A percentile compares a stretch with the other conserved stretches of the same genome.
These are phyloP conservation scores for Pleurotus platypus DNA, from an alignment of 768 basidiomycete genomes.

Conservation along the genomic window DNA sequence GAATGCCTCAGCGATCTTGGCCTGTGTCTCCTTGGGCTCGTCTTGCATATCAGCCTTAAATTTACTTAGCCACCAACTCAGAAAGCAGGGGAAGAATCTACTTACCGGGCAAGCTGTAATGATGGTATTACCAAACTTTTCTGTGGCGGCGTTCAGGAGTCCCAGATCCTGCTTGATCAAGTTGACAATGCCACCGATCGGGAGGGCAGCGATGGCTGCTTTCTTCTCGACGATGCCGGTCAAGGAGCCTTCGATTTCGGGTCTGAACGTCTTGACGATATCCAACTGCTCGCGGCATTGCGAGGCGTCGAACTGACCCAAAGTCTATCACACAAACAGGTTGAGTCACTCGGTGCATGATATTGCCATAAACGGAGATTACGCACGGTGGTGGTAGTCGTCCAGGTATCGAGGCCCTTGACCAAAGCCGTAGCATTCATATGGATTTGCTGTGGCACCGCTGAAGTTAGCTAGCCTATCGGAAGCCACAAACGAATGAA, in stretches of 20 bases:
- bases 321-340: not conserved
- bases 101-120: constrained; percentile 3
- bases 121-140: constrained; percentile 1
- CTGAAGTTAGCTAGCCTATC: not conserved
- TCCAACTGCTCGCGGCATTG: constrained; percentile 4
- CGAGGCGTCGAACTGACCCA: not conserved
- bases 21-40: constrained; percentile 1
- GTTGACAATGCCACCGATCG: constrained; percentile 4
- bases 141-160: constrained; percentile 1
- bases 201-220: constrained; percentile 2
- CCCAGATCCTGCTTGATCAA: constrained; percentile 4
- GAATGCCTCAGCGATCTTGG: not conserved
- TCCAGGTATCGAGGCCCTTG: not conserved
- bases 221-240: constrained; percentile 6
- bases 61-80: not conserved
- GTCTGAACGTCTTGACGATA: constrained; percentile 1
- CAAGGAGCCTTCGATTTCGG: not conserved
- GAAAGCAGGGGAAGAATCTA: not conserved
- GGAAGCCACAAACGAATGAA: not conserved
- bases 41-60: not conserved
- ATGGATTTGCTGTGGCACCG: not conserved
- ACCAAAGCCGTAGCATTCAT: not conserved
- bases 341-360: not conserved
- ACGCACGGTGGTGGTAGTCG: not conserved
- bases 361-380: not conserved